Evolutionary conservation across 2,329 filamentous ascomycete species (phyloP), one percentile per base, ranked within the genome.

Genomic region (Verticillium isaacii): DNA sequence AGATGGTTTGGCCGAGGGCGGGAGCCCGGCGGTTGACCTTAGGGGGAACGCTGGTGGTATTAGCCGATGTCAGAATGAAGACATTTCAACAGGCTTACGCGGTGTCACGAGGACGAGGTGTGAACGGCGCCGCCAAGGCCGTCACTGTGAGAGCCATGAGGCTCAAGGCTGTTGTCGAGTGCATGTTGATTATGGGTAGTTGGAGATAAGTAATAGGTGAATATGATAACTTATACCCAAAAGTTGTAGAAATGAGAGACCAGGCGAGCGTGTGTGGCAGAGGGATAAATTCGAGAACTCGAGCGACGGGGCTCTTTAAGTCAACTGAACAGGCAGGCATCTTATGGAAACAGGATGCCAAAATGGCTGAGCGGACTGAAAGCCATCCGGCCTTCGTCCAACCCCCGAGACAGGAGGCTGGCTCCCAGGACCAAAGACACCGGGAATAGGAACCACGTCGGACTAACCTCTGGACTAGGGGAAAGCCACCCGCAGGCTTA

Each of bases 1-100:
- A n/a, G 57, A 64, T 55, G 23, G 52, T 9, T 8, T 60, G 57
- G 32, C 64, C 64, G 19, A 63, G 55, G 17, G 58, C 37, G 7
- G 57, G 58, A 12, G 54, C 54, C 12, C 32, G 25, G 6, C 54
- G 54, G 25, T 32, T 32, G 54, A 25, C 3, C 14, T 25, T 25
- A 12, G 3, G 19, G 11, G 19, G n/a, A 29, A 11, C 17, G 12
- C 45, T 52, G 45, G 45, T n/a, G 6, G 19, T 23, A 19, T 52
- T 23, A 52, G 45, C n/a, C 8, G 39, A n/a, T 9, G 5, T 45
- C n/a, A n/a, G 7, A 19, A 17, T 6, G 39, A 7, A 6, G 17
- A n/a, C 15, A n/a, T 29, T 5, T 29, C 5, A 2, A n/a, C n/a
- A 23, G 12, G 11, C 45, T 52, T 23, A 52, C 45, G 4, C 19